Evolutionary conservation across 805 yeast genomes (phyloP), one percentile per base, ranked within the genome.

Genomic region (Yamadazyma insecticola): DNA sequence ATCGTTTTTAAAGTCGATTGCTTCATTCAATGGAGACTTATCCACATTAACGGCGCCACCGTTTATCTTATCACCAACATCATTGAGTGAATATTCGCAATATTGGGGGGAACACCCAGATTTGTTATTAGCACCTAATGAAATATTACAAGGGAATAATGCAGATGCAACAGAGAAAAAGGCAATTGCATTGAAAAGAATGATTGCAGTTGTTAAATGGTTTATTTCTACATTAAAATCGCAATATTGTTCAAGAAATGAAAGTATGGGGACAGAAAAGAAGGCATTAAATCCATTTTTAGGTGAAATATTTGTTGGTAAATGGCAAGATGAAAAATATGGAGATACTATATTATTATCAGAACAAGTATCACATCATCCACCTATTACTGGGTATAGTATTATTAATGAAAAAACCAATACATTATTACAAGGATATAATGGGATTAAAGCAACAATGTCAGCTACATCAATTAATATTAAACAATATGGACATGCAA

Each of bases 291-390:
- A 92, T 55, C 98, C 98, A 26, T 90, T 92, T 51, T 66, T 92
- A 43, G 98, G 98, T 35, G 98, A 92, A 64, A 68, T 88, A 29
- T 92, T 89, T 49, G 83, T 86, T 22, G 97, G 96, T 28, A 78
- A 81, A 49, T 88, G 97, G 95, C 62, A 60, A 3, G 86, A 78
- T 43, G 51, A 53, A 28, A 66, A 61, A 33, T 57, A 74, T 11
- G 96, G 95, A 24, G 94, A 85, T 40, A 84, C 96, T 16, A 60
- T 77, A 9, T 66, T 90, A 29, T 51, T 87, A 33, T 76, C 89
- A 41, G 98, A 92, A 60, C 98, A 92, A 61, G 97, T 92, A 10
- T 79, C 89, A 40, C 98, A 92, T 62, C 98, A 92, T 57, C 98
- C 98, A 12, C 97, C 98, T 16, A 81, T 84, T 21, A 89, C 97